Evolutionary conservation across 2,329 filamentous ascomycete species (phyloP).

Genomic region (Aspergillus chevalieri): DNA sequence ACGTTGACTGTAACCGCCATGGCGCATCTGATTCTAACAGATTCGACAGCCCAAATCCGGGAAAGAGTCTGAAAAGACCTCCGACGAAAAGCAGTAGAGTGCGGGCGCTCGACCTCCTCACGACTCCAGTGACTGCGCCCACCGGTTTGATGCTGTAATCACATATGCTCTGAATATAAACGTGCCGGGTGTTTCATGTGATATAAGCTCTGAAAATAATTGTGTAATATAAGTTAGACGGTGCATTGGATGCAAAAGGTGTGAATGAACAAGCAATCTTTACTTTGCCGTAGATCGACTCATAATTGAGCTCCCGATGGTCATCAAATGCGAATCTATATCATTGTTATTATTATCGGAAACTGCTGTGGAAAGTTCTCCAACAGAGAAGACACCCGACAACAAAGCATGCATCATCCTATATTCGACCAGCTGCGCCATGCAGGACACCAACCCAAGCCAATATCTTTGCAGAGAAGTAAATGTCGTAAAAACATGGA

Average conservation of each 20-base stretch:
- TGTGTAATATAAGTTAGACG: not conserved
- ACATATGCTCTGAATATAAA: not conserved
- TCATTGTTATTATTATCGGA: not conserved
- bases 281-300: too few species aligned
- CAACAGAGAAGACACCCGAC: not conserved
- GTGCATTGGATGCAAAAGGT: not conserved
- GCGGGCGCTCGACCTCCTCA: not conserved
- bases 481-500: conserved; percentile 7
- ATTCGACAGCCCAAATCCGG: not conserved
- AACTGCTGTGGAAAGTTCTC: not conserved
- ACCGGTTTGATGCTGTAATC: not conserved
- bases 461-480: conserved; percentile 5
- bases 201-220: not conserved
- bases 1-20: not conserved
- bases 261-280: not conserved
- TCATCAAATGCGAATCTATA: not conserved
- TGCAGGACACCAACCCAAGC: conserved; percentile 6
- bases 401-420: conserved; percentile 8
- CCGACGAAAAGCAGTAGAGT: not conserved
- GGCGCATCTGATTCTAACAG: not conserved
- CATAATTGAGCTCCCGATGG: too few species aligned
- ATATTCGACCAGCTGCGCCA: conserved; percentile 10
- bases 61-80: not conserved
- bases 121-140: not conserved
- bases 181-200: not conserved